These are phyloP conservation scores for Malus asiatica DNA, from an alignment of 306 rosid species.

Conservation along the genomic window DNA sequence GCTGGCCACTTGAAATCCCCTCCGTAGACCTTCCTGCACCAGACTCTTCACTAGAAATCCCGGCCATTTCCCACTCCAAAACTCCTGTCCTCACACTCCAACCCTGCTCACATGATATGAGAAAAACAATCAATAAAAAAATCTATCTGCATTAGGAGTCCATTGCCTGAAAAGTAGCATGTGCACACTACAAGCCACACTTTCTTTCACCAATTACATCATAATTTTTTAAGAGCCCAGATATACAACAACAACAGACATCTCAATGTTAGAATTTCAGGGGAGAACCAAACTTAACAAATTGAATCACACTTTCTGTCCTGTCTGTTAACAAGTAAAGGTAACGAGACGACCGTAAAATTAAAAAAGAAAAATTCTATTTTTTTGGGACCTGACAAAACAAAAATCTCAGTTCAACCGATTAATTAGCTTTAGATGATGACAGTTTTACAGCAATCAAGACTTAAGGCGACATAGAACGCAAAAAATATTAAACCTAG, in stretches of 20 bases:
- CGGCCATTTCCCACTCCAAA: constrained; percentile 69
- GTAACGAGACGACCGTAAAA: neutral
- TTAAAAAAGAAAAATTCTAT: too few species aligned
- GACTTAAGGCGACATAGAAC: constrained; percentile 1
- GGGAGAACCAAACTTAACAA: neutral
- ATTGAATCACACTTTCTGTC: constrained; percentile 1
- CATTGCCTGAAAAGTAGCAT: constrained; percentile 9
- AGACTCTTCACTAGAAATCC: constrained; percentile 67
- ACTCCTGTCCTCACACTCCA: constrained; percentile 32
- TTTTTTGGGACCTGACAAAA: neutral
- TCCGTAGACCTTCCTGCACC: constrained; percentile 67
- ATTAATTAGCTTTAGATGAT: constrained; percentile 8
- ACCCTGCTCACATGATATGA: constrained; percentile 30
- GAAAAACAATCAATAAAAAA: constrained; percentile 3
- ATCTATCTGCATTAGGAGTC: constrained; percentile 1
- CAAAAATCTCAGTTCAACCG: constrained; percentile 2
- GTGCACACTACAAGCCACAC: neutral
- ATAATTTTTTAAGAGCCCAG: neutral
- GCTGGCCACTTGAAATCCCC: constrained; percentile 68
- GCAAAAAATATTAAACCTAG: neutral
- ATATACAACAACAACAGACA: neutral
- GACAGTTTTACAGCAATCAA: constrained; percentile 3
- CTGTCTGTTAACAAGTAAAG: neutral
- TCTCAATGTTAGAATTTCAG: neutral
- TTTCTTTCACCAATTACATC: neutral